Conservation (phyloP, 306 rosid species). For the Abrus precatorius region DNA sequence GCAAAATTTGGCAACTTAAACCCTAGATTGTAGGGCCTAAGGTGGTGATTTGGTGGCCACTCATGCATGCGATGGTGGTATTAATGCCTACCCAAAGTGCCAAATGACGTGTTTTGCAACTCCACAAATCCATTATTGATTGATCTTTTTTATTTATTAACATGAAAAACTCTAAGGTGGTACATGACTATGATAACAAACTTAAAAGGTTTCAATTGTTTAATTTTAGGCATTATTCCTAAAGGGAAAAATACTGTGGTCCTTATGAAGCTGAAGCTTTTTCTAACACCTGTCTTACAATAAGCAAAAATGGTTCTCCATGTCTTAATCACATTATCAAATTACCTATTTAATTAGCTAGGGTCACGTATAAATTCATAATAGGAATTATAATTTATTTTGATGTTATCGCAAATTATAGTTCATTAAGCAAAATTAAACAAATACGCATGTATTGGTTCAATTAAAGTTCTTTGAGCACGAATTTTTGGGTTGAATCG, state of each 20-base stretch:
- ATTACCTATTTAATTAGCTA: neutral
- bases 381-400: no score
- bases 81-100: slow-evolving; percentile 1
- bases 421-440: no score
- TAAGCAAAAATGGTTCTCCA: neutral
- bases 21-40: neutral
- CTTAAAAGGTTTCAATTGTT: neutral
- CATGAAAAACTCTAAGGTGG: slow-evolving; percentile 21
- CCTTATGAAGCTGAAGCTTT: neutral
- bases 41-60: slow-evolving; percentile 19
- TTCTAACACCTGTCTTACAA: neutral
- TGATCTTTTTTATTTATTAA: slow-evolving; percentile 21
- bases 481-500: no score
- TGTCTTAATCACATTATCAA: neutral
- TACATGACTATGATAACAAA: slow-evolving; percentile 46
- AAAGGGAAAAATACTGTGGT: neutral
- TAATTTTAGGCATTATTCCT: neutral
- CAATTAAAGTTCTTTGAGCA: no score
- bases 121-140: slow-evolving; percentile 25
- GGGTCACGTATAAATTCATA: neutral
- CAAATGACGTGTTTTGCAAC: slow-evolving; percentile 34
- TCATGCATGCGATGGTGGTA: slow-evolving; percentile 2
- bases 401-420: no score
- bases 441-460: no score
- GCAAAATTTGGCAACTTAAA: neutral